Evolutionary conservation across 139 green algal genomes (phyloP).

Genomic region (Coccomyxa sp.): DNA sequence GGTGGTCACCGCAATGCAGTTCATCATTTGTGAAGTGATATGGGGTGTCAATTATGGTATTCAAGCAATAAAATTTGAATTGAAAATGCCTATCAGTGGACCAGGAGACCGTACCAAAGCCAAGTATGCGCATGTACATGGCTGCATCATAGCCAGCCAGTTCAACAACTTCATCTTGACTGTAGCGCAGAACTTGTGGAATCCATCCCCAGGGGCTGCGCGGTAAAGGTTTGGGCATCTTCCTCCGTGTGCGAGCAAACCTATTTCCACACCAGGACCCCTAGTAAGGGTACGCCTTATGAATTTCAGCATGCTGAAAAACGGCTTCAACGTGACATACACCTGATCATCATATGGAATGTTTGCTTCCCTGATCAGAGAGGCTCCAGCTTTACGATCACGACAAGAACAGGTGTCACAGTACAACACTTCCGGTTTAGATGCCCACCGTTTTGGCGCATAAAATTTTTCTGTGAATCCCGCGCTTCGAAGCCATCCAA

Average conservation of each 20-base stretch:
- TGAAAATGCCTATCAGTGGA: too few relatives aligned
- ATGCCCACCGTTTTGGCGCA: conserved; percentile 12
- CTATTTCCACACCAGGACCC: background rate
- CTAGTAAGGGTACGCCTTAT: too few relatives aligned
- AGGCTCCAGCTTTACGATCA: background rate
- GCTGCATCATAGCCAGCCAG: conserved; percentile 36
- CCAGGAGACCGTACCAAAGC: conserved; percentile 19
- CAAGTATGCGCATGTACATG: conserved; percentile 35
- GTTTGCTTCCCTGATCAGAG: background rate
- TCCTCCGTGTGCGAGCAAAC: background rate
- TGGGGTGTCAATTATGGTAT: background rate
- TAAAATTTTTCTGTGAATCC: conserved; percentile 34
- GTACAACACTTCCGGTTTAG: too few relatives aligned
- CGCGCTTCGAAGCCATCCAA: conserved; percentile 29
- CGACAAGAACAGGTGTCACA: background rate
- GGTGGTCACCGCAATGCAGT: background rate
- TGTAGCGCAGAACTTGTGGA: conserved; percentile 4
- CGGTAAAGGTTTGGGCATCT: background rate
- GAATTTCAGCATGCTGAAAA: too few relatives aligned
- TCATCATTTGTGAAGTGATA: background rate
- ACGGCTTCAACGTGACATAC: too few relatives aligned
- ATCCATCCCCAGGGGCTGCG: conserved; percentile 21
- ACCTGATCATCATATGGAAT: background rate
- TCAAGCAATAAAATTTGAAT: background rate
- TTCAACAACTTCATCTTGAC: conserved; percentile 26